Evolutionary conservation across 768 basidiomycete species (phyloP).

Genomic region (Lactifluus pinguis): DNA sequence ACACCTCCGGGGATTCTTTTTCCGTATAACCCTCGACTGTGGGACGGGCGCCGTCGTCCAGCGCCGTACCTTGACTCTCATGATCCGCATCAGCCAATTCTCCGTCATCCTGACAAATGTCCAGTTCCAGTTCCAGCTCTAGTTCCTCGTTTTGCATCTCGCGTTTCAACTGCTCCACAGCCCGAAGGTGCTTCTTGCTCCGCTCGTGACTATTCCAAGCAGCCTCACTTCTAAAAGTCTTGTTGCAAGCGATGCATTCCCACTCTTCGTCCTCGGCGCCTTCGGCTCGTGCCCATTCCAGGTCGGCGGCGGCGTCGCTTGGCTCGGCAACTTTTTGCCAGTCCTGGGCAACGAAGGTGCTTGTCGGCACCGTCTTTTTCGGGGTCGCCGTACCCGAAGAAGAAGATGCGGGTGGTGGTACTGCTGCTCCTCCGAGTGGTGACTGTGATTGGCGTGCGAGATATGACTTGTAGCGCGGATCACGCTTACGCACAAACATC

Average conservation of each 20-base stretch:
- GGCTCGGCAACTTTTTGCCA: conserved; percentile 67
- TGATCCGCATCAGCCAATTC: conserved; percentile 9
- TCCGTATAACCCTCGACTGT: not conserved
- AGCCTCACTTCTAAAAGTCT: conserved; percentile 83
- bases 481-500: conserved; percentile 74
- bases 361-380: conserved; percentile 28
- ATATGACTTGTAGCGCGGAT: conserved; percentile 75
- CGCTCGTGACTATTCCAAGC: conserved; percentile 96
- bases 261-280: conserved; percentile 69
- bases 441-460: conserved; percentile 39
- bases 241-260: conserved; percentile 94
- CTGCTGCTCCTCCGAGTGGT: conserved; percentile 24
- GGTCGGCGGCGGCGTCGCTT: conserved; percentile 42
- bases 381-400: conserved; percentile 23
- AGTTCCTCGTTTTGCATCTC: conserved; percentile 74
- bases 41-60: conserved; percentile 1
- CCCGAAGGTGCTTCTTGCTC: conserved; percentile 88
- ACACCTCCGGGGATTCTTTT: not conserved
- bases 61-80: not conserved
- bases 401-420: conserved; percentile 14
- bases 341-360: conserved; percentile 69
- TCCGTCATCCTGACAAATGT: not conserved
- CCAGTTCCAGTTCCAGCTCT: conserved; percentile 33
- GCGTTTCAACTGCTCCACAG: conserved; percentile 66
- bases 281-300: conserved; percentile 69